Evolutionary conservation across 1,139 yeast species (phyloP), one percentile per base, ranked within the genome.

Genomic region (Groenewaldozyma sp.): DNA sequence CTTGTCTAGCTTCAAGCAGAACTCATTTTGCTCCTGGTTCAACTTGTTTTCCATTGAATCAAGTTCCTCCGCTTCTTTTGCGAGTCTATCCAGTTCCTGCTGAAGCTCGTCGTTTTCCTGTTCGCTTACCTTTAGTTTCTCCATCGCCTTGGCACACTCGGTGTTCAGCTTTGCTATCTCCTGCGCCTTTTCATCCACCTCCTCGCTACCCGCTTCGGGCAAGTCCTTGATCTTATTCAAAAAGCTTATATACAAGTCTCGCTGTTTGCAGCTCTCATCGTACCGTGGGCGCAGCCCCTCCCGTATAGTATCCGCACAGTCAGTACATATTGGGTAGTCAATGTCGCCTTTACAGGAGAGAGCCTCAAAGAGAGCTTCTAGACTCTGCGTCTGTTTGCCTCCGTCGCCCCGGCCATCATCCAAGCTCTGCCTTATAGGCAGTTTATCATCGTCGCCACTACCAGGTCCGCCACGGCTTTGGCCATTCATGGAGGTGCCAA

Each of bases 271-370:
- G 10, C 79, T 72, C 44, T 78, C 84, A 45, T 82, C 91, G 56
- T 82, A 83, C 50, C 80, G 79, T 20, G 67, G 60, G 52, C 78
- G 80, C 56, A 86, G 70, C 43, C 78, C 79, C n/a, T 74, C 78
- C 3, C 82, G 67, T 24, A 88, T 59, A 22, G 73, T 56, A 34
- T 71, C 75, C 2, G 94, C 83, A 58, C 98, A 91, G 37, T 88
- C 97, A 26, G 70, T 69, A 51, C 97, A 88, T 13, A 93, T 74
- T 0, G 98, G 98, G 53, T 83, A 76, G 47, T 84, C 94, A n/a
- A 88, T 71, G 44, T 80, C 87, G 39, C 81, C 79, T 46, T 80
- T 79, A 7, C 77, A 77, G 21, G 74, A 78, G 49, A 75, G 68
- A 1, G 83, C 70, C 48, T 78, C 79, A 51, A 76, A 78, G 6